A percentile compares a stretch with the other conserved stretches of the same genome.
Evolutionary conservation across 2,329 filamentous ascomycete species (phyloP).

Genomic region (Penicillium occitanis): DNA sequence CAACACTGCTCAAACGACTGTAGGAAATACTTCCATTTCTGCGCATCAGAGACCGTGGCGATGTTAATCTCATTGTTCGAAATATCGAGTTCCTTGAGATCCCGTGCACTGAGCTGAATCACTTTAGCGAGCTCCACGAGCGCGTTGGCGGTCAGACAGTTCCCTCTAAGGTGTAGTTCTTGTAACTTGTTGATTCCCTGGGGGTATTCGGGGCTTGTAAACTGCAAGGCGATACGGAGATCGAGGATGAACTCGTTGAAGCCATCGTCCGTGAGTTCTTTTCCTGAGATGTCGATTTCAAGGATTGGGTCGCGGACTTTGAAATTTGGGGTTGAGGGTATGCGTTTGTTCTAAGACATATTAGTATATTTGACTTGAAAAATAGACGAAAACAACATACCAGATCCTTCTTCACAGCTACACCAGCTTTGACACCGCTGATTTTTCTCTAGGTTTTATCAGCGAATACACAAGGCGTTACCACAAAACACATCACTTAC

Average conservation of each 20-base stretch:
- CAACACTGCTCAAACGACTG: slow-evolving; percentile 45
- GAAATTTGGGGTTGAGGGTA: slow-evolving; percentile 30
- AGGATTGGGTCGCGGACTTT: slow-evolving; percentile 36
- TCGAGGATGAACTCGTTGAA: slow-evolving; percentile 45
- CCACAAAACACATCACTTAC: slow-evolving; percentile 28
- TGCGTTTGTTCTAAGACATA: slow-evolving; percentile 35
- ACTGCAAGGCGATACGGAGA: slow-evolving; percentile 41
- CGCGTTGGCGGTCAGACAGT: slow-evolving; percentile 44
- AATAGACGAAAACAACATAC: slow-evolving; percentile 23
- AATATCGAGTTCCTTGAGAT: slow-evolving; percentile 50
- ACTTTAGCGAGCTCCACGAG: slow-evolving; percentile 45
- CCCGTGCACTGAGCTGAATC: slow-evolving; percentile 43
- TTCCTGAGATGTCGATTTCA: slow-evolving; percentile 49
- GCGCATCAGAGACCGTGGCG: slow-evolving; percentile 28
- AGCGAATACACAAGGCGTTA: background rate
- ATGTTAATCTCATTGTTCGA: slow-evolving; percentile 49
- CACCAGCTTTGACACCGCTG: slow-evolving; percentile 47
- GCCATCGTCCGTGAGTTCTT: slow-evolving; percentile 49
- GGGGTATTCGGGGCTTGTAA: slow-evolving; percentile 32
- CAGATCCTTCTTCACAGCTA: slow-evolving; percentile 47
- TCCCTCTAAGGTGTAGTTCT: slow-evolving; percentile 48
- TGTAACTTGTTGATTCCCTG: slow-evolving; percentile 41
- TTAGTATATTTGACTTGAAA: background rate
- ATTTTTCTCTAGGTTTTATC: slow-evolving; percentile 43
- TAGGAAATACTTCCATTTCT: slow-evolving; percentile 50